These are phyloP conservation scores for Hirsutella rhossiliensis DNA, from an alignment of 2,329 filamentous ascomycete genomes.

Conservation along the genomic window DNA sequence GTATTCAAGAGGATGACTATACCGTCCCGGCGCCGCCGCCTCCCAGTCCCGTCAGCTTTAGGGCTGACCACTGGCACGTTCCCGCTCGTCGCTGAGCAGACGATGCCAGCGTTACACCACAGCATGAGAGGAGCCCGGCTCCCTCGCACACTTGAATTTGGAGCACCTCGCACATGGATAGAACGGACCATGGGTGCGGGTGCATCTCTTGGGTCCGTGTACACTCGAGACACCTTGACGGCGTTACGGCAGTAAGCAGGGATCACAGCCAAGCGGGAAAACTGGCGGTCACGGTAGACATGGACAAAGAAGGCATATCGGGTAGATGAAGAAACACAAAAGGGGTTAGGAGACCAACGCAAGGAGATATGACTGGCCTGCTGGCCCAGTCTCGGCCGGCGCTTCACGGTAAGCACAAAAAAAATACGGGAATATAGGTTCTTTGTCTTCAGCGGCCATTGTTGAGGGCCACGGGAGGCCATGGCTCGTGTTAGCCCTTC, in stretches of 20 bases:
- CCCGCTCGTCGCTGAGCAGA: slow-evolving; percentile 14
- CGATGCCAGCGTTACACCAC: neutral
- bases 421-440: neutral
- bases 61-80: slow-evolving; percentile 41
- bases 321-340: neutral
- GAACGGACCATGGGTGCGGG: neutral
- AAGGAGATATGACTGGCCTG: neutral
- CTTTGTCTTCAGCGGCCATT: neutral
- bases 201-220: neutral
- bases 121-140: neutral
- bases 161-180: neutral
- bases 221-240: neutral
- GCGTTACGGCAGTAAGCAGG: neutral
- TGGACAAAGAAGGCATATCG: neutral
- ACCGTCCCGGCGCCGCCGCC: slow-evolving; percentile 53
- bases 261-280: neutral
- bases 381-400: neutral
- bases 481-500: neutral
- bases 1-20: slow-evolving; percentile 47
- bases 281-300: neutral
- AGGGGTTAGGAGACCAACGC: neutral
- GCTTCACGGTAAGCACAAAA: neutral
- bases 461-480: neutral
- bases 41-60: slow-evolving; percentile 51
- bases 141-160: neutral